phyloP scores from a whole-genome alignment of 257 asterid species.

The Solanum dulcamara region DNA sequence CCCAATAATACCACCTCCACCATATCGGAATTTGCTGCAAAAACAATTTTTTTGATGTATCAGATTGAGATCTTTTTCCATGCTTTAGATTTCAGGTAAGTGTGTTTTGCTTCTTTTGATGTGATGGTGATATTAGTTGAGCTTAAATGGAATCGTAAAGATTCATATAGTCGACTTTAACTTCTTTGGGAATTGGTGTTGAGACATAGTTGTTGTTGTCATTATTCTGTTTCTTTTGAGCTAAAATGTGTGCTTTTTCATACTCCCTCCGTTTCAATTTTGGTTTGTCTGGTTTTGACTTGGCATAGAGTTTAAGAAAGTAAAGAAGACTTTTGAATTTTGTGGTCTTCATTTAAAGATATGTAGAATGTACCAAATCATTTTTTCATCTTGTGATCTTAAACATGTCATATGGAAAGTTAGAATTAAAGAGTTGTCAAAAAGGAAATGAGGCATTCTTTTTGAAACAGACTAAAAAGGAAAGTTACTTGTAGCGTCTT shows the following conservation, averaged over 20 bases:
- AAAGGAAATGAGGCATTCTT: too few relatives aligned
- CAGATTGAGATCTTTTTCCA: background rate
- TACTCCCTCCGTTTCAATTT: background rate
- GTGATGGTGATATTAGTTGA: background rate
- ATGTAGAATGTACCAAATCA: too few relatives aligned
- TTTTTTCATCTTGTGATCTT: too few relatives aligned
- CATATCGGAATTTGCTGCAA: constrained; percentile 64
- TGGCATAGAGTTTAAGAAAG: too few relatives aligned
- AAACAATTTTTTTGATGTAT: background rate
- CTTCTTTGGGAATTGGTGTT: background rate
- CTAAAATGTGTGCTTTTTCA: background rate
- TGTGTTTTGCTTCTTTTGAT: background rate
- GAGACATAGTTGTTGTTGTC: background rate
- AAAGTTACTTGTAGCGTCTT: background rate
- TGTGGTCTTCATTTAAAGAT: too few relatives aligned
- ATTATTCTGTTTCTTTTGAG: background rate
- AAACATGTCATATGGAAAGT: too few relatives aligned
- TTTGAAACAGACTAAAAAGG: too few relatives aligned
- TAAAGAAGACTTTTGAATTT: too few relatives aligned
- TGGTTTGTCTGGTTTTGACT: background rate
- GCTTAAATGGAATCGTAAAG: background rate
- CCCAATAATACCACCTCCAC: constrained; percentile 97
- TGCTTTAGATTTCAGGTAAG: background rate
- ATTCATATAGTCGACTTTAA: background rate
- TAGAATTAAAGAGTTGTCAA: too few relatives aligned